Conservation (phyloP, 2,329 filamentous ascomycete genomes). For the Aspergillus eucalypticola region DNA sequence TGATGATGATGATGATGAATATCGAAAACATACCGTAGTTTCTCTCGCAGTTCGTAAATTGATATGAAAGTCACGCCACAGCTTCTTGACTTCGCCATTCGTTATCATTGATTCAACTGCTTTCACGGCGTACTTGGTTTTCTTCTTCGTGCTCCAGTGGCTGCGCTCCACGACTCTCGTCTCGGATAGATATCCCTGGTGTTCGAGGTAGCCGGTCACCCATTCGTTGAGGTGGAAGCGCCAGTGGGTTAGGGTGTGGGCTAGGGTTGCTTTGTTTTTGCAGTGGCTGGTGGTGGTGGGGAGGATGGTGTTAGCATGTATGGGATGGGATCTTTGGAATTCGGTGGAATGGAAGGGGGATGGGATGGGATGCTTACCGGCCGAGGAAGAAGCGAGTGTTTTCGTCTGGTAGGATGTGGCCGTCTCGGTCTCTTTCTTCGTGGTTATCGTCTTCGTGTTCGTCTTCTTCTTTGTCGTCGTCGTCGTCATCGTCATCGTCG, state of each 20-base stretch:
- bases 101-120: slow-evolving; percentile 66
- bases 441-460: slow-evolving; percentile 18
- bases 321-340: no score
- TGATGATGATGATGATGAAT: no score
- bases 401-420: slow-evolving; percentile 47
- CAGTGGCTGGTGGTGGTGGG: slow-evolving; percentile 47
- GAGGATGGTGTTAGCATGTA: slow-evolving; percentile 1
- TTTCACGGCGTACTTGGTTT: slow-evolving; percentile 60
- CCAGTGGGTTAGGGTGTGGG: slow-evolving; percentile 75
- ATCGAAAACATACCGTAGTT: slow-evolving; percentile 40
- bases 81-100: slow-evolving; percentile 57
- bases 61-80: slow-evolving; percentile 67
- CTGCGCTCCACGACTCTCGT: slow-evolving; percentile 63
- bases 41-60: slow-evolving; percentile 61
- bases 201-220: slow-evolving; percentile 63
- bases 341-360: background rate
- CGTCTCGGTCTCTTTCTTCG: slow-evolving; percentile 46
- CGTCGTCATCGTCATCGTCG: slow-evolving; percentile 25
- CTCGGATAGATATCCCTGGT: slow-evolving; percentile 59
- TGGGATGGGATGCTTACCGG: slow-evolving; percentile 31
- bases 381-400: slow-evolving; percentile 56
- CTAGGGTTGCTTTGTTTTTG: slow-evolving; percentile 65
- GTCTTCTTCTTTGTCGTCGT: slow-evolving; percentile 13
- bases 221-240: slow-evolving; percentile 71
- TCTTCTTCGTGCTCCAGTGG: slow-evolving; percentile 60